phyloP scores from a whole-genome alignment of 1,284 basidiomycete genomes.

The Apiotrichum mycotoxinovorans region DNA sequence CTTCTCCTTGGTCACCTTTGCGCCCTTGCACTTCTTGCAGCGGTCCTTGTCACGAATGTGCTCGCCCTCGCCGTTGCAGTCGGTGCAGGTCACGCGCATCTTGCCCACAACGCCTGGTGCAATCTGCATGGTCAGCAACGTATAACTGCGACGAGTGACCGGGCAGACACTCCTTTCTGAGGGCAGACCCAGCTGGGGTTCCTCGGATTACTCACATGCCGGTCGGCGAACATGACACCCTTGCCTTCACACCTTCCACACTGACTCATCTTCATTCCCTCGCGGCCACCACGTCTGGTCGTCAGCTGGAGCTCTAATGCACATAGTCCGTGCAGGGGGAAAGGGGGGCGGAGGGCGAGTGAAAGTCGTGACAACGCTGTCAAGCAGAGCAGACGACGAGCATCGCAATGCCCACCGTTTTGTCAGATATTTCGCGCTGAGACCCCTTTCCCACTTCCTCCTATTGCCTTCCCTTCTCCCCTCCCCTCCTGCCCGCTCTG shows the following conservation, averaged over 20 bases:
- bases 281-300: conserved; percentile 17
- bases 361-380: too few species aligned
- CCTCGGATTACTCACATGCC: conserved; percentile 48
- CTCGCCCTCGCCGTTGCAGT: conserved; percentile 75
- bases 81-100: conserved; percentile 60
- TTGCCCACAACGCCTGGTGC: conserved; percentile 52
- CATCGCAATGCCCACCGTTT: too few species aligned
- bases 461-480: neutral
- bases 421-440: too few species aligned
- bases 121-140: conserved; percentile 29
- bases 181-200: too few species aligned
- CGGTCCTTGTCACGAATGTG: conserved; percentile 87
- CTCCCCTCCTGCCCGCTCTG: neutral
- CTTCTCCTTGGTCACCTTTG: conserved; percentile 79
- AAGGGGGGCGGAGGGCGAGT: too few species aligned
- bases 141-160: too few species aligned
- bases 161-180: too few species aligned
- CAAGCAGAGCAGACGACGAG: too few species aligned
- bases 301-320: conserved; percentile 4
- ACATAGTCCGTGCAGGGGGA: too few species aligned
- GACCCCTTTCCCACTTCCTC: too few species aligned
- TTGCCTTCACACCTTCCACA: conserved; percentile 82
- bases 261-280: conserved; percentile 69
- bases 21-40: conserved; percentile 94
- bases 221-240: conserved; percentile 43